These are phyloP conservation scores for Plantago coronopus DNA, from an alignment of 305 asterid species.

Conservation along the genomic window DNA sequence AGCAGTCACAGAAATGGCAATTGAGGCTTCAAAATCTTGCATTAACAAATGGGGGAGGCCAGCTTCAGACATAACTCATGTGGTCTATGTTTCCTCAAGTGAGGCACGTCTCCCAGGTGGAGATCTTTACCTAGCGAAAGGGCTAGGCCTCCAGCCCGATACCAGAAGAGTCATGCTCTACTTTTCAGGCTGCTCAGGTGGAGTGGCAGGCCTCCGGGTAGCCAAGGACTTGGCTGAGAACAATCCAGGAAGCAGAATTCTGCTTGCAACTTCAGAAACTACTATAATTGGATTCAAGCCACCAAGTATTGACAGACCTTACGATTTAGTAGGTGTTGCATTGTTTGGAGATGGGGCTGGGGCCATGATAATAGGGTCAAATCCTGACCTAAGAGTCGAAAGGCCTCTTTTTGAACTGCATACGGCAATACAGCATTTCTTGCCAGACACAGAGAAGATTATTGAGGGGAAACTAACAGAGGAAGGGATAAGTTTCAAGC, in stretches of 20 bases:
- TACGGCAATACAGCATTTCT: conserved; percentile 65
- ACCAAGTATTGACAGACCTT: conserved; percentile 69
- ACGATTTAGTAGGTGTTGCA: conserved; percentile 86
- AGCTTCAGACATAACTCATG: conserved; percentile 62
- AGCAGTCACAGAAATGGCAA: conserved; percentile 89
- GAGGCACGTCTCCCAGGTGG: conserved; percentile 78
- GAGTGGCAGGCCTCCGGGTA: conserved; percentile 91
- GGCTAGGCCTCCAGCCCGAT: conserved; percentile 67
- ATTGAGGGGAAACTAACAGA: conserved; percentile 87
- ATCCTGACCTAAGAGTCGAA: conserved; percentile 39
- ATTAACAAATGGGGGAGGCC: conserved; percentile 63
- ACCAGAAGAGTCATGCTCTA: conserved; percentile 71
- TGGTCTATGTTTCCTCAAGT: conserved; percentile 72
- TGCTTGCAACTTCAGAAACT: conserved; percentile 90
- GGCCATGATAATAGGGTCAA: conserved; percentile 70
- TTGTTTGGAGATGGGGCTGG: conserved; percentile 96
- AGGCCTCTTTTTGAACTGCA: conserved; percentile 73
- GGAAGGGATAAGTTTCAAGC: conserved; percentile 86
- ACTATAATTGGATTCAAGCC: conserved; percentile 87
- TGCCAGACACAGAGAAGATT: conserved; percentile 78
- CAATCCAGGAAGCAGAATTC: conserved; percentile 76
- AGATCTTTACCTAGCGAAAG: conserved; percentile 82
- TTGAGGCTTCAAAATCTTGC: conserved; percentile 71
- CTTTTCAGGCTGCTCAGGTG: conserved; percentile 95
- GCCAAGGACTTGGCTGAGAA: conserved; percentile 95